Evolutionary conservation across 2,329 filamentous ascomycete genomes (phyloP), one percentile per base, ranked within the genome.

Genomic region (Hymenoscyphus linearis): DNA sequence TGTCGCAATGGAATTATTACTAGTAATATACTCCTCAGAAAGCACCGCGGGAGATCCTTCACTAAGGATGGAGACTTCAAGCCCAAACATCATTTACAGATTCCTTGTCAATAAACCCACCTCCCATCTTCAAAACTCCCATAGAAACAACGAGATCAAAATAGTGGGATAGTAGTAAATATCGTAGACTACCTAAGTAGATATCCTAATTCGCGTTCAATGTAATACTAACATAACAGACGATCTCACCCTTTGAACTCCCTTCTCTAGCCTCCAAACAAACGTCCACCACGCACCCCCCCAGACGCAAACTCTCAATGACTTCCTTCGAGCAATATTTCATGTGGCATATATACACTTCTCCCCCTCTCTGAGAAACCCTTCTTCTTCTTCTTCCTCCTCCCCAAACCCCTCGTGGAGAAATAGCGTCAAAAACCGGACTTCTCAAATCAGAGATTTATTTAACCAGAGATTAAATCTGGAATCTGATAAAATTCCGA

Each of bases 1-100:
- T 35, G 35, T 27, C 2, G 52, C 52, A 18, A 31, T 55, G 26
- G 52, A 55, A n/a, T n/a, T 22, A n/a, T 14, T 12, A 26, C 3
- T 9, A 34, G 16, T 4, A 25, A 55, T 55, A 14, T 14, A 1
- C 2, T 25, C 1, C 35, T 31, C 12, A 55, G 52, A 10, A 55
- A 55, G 7, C 6, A 18, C n/a, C 52, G 34, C 2, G 52, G 52
- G 52, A 36, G 18, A 3, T 55, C 52, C 14, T 55, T 55, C 13
- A 55, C 62, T 1, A 67, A 68, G 14, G 60, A 60, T 26, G 55
- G n/a, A n/a, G 65, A 12, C 63, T 70, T 57, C 58, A 59, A 16
- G 65, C 62, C 2, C 68, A 70, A 35, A 63, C 69, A 55, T 63
- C 65, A 16, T 59, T 69, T 53, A 66, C 69, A 56, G 57, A 56